Conservation (phyloP, 371 early-diverging fungal genomes). For the Syncephalastrum monosporum region DNA sequence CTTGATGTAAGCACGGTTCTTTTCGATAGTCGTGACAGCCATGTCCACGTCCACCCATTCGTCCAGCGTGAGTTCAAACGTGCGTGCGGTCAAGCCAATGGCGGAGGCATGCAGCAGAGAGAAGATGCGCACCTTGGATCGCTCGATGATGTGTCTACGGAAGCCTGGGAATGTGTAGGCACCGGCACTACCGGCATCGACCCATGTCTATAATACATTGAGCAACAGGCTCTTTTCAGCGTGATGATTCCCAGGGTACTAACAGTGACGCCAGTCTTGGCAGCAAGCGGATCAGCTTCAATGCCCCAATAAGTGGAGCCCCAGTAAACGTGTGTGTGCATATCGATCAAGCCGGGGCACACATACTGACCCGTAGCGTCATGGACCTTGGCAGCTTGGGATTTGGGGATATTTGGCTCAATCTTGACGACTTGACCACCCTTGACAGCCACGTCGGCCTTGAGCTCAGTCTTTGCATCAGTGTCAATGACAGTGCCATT, state of each 20-base stretch:
- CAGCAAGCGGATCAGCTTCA: constrained; percentile 21
- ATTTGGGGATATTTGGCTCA: background rate
- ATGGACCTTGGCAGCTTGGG: too few species aligned
- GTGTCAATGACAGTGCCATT: constrained; percentile 17
- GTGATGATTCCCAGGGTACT: background rate
- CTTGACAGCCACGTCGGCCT: constrained; percentile 14
- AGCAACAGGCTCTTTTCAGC: background rate
- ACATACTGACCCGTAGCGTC: constrained; percentile 17
- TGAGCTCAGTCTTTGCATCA: background rate
- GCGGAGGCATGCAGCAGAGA: constrained; percentile 19
- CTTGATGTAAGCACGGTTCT: constrained; percentile 16
- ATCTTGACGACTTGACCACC: constrained; percentile 17
- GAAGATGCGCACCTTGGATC: constrained; percentile 12
- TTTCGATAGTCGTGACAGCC: constrained; percentile 12
- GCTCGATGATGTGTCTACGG: constrained; percentile 12
- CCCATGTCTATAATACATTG: constrained; percentile 13
- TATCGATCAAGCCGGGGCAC: constrained; percentile 24
- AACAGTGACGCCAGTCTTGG: constrained; percentile 21
- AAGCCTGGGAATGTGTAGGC: constrained; percentile 23
- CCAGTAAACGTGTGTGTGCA: constrained; percentile 26
- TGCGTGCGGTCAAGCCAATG: constrained; percentile 15
- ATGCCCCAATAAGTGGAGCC: constrained; percentile 29
- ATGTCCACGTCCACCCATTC: constrained; percentile 17
- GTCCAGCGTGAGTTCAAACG: constrained; percentile 13
- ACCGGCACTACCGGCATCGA: constrained; percentile 26